A percentile compares a stretch with the other conserved stretches of the same genome.
Conservation (phyloP, 2,329 filamentous ascomycete species). For the Colletotrichum simmondsii region DNA sequence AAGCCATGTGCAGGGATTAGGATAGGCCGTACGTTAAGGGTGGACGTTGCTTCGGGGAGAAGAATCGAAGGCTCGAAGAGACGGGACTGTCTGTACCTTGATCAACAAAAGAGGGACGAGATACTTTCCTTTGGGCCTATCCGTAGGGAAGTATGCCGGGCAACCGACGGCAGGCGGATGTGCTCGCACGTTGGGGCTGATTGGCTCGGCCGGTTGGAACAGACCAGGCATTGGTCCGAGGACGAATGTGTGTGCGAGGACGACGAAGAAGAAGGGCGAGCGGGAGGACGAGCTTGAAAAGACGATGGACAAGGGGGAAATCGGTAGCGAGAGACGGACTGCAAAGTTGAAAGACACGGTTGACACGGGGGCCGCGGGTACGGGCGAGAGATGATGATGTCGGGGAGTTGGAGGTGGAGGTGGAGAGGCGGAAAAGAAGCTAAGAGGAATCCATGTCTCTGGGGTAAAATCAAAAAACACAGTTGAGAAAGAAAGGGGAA, state of each 20-base stretch:
- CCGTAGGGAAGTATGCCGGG: not conserved
- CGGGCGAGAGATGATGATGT: not conserved
- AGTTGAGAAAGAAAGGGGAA: not conserved
- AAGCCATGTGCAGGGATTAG: conserved; percentile 1
- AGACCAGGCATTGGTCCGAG: conserved; percentile 24
- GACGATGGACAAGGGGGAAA: not conserved
- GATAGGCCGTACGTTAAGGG: not conserved
- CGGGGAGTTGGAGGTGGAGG: not conserved
- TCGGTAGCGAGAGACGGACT: conserved; percentile 11
- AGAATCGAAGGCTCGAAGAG: not conserved
- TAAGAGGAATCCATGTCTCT: conserved; percentile 12
- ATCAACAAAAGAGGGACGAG: not conserved
- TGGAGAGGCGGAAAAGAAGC: not conserved
- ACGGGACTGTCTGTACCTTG: not conserved
- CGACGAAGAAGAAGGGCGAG: not conserved
- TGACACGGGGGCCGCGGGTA: conserved; percentile 1
- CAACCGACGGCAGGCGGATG: not conserved
- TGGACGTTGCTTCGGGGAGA: conserved; percentile 14
- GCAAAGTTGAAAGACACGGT: not conserved
- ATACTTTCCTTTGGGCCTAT: not conserved
- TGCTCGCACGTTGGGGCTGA: conserved; percentile 1
- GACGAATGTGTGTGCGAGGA: conserved; percentile 4
- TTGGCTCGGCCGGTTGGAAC: conserved; percentile 22
- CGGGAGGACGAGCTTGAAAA: not conserved
- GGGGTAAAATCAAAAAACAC: not conserved